phyloP scores from a whole-genome alignment of 768 basidiomycete species.

The Russula lepida region DNA sequence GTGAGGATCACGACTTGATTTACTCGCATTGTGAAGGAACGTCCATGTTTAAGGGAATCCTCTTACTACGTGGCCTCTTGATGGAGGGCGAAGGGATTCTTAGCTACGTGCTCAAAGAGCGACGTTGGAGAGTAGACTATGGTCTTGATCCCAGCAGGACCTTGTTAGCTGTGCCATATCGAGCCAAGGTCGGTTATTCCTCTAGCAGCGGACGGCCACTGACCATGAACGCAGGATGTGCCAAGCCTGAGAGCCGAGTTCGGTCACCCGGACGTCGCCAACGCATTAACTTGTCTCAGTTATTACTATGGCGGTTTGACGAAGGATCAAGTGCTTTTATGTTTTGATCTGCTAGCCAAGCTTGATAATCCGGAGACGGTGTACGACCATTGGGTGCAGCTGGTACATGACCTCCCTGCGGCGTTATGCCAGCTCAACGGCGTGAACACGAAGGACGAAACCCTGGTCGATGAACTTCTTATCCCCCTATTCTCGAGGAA shows the following conservation, averaged over 20 bases:
- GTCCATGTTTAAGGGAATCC: background rate
- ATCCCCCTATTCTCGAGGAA: background rate
- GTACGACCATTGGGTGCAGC: background rate
- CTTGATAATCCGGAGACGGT: background rate
- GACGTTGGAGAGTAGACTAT: background rate
- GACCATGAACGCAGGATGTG: background rate
- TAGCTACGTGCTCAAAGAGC: background rate
- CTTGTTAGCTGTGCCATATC: background rate
- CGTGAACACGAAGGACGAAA: background rate
- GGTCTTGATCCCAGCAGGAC: background rate
- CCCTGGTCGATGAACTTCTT: background rate
- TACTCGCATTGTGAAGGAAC: background rate
- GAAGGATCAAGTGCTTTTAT: background rate
- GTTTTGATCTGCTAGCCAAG: background rate
- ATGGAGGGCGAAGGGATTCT: background rate
- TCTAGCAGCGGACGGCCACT: background rate
- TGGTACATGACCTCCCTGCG: background rate
- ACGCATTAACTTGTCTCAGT: background rate
- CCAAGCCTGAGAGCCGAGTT: background rate
- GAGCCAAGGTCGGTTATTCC: background rate
- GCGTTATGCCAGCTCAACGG: background rate
- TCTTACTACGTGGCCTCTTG: background rate
- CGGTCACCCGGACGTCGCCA: background rate
- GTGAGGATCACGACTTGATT: background rate
- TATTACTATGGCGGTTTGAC: background rate